A percentile compares a stretch with the other conserved stretches of the same genome.
Evolutionary conservation across 2,329 filamentous ascomycete species (phyloP).

Genomic region (Ciborinia camelliae): DNA sequence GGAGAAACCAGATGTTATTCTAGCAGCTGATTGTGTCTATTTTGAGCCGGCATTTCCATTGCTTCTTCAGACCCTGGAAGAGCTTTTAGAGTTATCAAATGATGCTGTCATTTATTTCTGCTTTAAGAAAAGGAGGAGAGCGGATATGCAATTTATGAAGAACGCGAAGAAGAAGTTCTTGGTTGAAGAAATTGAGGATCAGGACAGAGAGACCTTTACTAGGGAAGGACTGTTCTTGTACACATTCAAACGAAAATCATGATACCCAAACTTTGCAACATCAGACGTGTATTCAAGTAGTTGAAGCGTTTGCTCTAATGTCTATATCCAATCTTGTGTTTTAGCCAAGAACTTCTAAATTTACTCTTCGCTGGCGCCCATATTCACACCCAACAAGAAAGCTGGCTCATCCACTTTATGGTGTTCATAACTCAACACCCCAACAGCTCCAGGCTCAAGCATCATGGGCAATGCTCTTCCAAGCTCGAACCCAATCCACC

Average conservation of each 20-base stretch:
- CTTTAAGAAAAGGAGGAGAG: constrained; percentile 88
- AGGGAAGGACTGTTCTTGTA: constrained; percentile 60
- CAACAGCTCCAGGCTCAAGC: constrained; percentile 41
- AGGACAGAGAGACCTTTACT: constrained; percentile 55
- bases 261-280: constrained; percentile 14
- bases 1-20: constrained; percentile 70
- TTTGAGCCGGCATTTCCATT: constrained; percentile 94
- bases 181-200: constrained; percentile 60
- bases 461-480: constrained; percentile 38
- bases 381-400: constrained; percentile 39
- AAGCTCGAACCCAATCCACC: constrained; percentile 49
- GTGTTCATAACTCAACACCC: constrained; percentile 40
- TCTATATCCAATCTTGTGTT: constrained; percentile 1
- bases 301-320: neutral
- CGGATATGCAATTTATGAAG: constrained; percentile 72
- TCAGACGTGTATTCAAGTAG: neutral
- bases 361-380: constrained; percentile 25
- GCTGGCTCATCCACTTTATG: constrained; percentile 40
- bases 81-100: constrained; percentile 71
- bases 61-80: constrained; percentile 71
- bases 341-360: neutral
- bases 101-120: constrained; percentile 70
- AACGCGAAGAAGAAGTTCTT: constrained; percentile 64
- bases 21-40: constrained; percentile 97
- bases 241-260: constrained; percentile 47